Base-by-base conservation (phyloP, 176 grass and related monocot species). In the Raddia distichophylla region DNA sequence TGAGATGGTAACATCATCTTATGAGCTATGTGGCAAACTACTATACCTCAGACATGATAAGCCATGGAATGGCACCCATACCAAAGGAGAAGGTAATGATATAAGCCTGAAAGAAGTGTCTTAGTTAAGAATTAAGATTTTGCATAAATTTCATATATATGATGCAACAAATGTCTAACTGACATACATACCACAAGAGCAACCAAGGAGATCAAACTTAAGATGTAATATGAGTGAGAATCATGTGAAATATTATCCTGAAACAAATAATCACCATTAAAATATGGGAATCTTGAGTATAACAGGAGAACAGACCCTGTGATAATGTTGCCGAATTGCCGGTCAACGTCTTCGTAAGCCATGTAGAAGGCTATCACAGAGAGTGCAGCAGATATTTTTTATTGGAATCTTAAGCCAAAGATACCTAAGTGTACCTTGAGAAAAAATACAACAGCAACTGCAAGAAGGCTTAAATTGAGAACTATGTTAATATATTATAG, bases 31-130 rank as follows among this genome's bases (percentile, higher is more conserved):
- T 27, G 34, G 47, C 7, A 18, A 80, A 40, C 16, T 27, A 82
- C 56, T 74, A 40, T 90, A 98, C 95, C 95, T 98, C 92, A 22
- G 95, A 98, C 92, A 98, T 98, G 16, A 98, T 98, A 67, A 98
- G 88, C 95, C 92, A 98, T 14, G 95, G 95, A 86, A 94, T 98
- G 10, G 95, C 95, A 78, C 95, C 95, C 86, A 98, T 74, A 62
- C 95, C 92, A 35, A 94, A 85, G 64, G 95, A 98, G 57, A 98
- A 95, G 43, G 90, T 56, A 73, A 98, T 67, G 11, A 93, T 89
- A 93, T 81, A 93, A 83, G 78, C 84, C 92, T 98, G 83, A 83
- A 78, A 18, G 5, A 91, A 89, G 7, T 32, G 15, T 58, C 6
- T 45, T 43, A 64, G 46, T 75, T 75, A 59, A 27, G 27, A 27